Base-by-base conservation (phyloP, 2,329 filamentous ascomycete species). In the Pseudogymnoascus pannorum region DNA sequence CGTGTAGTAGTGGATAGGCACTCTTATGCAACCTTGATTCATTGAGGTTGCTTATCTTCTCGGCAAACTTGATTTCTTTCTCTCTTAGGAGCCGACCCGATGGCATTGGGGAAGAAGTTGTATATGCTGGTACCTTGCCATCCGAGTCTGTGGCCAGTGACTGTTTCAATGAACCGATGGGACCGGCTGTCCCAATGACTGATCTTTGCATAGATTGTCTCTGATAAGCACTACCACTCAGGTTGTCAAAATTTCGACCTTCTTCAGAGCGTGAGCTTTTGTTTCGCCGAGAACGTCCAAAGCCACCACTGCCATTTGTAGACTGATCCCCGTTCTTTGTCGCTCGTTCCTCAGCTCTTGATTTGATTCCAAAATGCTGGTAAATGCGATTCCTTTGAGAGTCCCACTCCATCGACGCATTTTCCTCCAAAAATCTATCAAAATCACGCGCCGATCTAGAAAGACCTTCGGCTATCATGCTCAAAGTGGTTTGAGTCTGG, bases 321-420 rank as follows among this genome's bases (percentile, higher is more conserved):
- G 72, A 71, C 60, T 72, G 73, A 31, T 74, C 38, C 20, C 59
- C 63, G 18, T 24, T 22, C 44, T 54, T 54, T 35, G 61, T 22
- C 14, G 26, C 35, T 4, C 59, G 18, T 57, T 67, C 42, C 65
- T 80, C 80, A 57, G 86, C 82, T 22, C 78, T 78, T 5, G 82
- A 77, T 71, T 86, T 87, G 71, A 99, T 88, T 12, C 94, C 94
- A 73, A 99, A 97, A 75, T 99, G 94, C 70, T 96, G 87, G 75
- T 97, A 97, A 66, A 99, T 96, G 66, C 87, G 87, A 74, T 89
- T 91, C 65, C 93, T 87, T 76, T 97, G 93, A 14, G 89, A 87
- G 68, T 97, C 92, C 92, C 94, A 97, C 73, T 97, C 92, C 78
- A 96, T 87, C 29, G 92, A 91, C 58, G 97, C 87, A 71, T 96